Conservation (phyloP, 441 rosid genomes). For the Croton setiger region DNA sequence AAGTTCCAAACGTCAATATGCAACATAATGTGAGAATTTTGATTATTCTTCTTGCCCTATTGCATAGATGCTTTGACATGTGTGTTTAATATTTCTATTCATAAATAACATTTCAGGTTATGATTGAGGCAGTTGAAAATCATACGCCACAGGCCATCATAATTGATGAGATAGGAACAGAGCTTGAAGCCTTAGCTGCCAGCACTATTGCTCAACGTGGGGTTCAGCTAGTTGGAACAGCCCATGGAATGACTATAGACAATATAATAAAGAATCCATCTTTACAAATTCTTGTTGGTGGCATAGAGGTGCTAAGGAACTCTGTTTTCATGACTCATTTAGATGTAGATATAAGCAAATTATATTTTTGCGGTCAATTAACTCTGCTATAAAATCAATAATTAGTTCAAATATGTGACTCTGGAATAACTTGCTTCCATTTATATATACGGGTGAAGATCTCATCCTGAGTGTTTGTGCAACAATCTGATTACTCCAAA, state of each 20-base stretch:
- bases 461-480: not conserved
- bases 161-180: slow-evolving; percentile 93
- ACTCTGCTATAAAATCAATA: slow-evolving; percentile 2
- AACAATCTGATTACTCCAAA: slow-evolving; percentile 7
- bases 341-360: not conserved
- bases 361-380: slow-evolving; percentile 8
- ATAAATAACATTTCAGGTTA: slow-evolving; percentile 50
- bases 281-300: slow-evolving; percentile 83
- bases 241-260: slow-evolving; percentile 93
- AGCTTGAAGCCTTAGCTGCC: slow-evolving; percentile 96
- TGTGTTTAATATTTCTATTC: slow-evolving; percentile 5
- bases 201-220: slow-evolving; percentile 98
- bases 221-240: slow-evolving; percentile 93
- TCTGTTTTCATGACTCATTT: slow-evolving; percentile 9
- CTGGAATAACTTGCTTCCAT: not conserved
- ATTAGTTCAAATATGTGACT: not conserved
- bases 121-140: slow-evolving; percentile 99
- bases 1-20: slow-evolving; percentile 89
- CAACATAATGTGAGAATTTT: slow-evolving; percentile 69
- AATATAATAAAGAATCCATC: slow-evolving; percentile 89
- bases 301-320: slow-evolving; percentile 64
- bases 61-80: not conserved
- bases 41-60: not conserved
- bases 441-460: not conserved
- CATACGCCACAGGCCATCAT: slow-evolving; percentile 93